Evolutionary conservation across 306 rosid genomes (phyloP).

Genomic region (Urtica urens): DNA sequence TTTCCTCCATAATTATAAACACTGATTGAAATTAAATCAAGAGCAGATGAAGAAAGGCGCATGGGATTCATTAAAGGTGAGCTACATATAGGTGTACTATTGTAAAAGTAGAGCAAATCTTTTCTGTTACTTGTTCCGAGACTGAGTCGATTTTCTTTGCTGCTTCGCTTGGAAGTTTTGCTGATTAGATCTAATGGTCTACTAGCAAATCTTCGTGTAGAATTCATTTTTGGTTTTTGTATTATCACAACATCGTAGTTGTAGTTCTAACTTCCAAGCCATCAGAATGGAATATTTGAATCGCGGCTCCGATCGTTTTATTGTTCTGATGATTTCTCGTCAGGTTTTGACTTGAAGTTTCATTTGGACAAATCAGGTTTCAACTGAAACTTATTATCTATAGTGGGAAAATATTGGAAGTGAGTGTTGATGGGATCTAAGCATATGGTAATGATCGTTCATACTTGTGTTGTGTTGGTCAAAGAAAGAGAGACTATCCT

Average conservation of each 20-base stretch:
- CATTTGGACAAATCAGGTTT: too few relatives aligned
- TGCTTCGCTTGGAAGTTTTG: neutral
- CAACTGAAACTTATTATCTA: too few relatives aligned
- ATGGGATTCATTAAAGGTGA: neutral
- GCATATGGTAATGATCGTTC: too few relatives aligned
- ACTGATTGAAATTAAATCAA: neutral
- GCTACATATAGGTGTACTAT: neutral
- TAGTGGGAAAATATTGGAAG: too few relatives aligned
- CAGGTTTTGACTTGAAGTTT: neutral
- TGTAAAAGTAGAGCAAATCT: too few relatives aligned
- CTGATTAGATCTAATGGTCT: neutral
- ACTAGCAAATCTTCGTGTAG: neutral
- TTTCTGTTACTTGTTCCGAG: neutral
- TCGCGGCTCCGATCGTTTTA: neutral
- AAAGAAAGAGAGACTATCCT: too few relatives aligned
- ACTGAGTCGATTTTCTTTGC: neutral
- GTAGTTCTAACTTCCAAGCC: neutral
- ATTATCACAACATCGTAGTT: neutral
- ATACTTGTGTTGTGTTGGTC: too few relatives aligned
- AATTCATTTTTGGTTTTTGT: neutral
- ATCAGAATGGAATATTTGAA: neutral
- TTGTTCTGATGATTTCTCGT: neutral
- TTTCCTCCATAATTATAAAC: slow-evolving; percentile 44
- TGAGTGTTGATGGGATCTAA: too few relatives aligned
- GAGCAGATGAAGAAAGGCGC: neutral